These are phyloP conservation scores for Lentinula edodes DNA, from an alignment of 768 basidiomycete genomes.

Conservation along the genomic window DNA sequence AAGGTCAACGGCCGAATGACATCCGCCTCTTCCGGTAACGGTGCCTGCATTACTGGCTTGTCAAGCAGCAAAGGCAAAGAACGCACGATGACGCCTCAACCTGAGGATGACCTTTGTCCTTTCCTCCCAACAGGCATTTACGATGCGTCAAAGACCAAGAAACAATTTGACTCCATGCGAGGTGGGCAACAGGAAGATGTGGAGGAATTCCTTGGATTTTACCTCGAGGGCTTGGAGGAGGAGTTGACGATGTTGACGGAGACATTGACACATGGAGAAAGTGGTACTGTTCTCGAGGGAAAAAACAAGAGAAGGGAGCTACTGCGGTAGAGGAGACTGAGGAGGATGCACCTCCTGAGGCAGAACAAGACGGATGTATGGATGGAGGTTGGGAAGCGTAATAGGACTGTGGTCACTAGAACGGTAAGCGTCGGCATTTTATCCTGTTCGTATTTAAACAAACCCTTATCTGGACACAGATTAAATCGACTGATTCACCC, in stretches of 20 bases:
- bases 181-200: slow-evolving; percentile 97
- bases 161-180: slow-evolving; percentile 90
- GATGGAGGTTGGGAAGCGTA: slow-evolving; percentile 91
- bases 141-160: slow-evolving; percentile 90
- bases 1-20: not conserved
- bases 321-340: slow-evolving; percentile 16
- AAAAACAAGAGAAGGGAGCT: not conserved
- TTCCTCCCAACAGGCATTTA: slow-evolving; percentile 87
- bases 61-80: slow-evolving; percentile 32
- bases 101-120: slow-evolving; percentile 48
- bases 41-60: not conserved
- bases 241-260: slow-evolving; percentile 43
- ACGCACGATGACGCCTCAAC: not conserved
- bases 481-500: slow-evolving; percentile 76
- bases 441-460: slow-evolving; percentile 3
- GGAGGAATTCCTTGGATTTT: slow-evolving; percentile 98
- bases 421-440: slow-evolving; percentile 42
- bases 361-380: slow-evolving; percentile 71
- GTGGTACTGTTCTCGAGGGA: not conserved
- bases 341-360: slow-evolving; percentile 41
- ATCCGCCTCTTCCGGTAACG: not conserved
- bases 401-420: slow-evolving; percentile 73
- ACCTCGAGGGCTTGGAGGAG: slow-evolving; percentile 90
- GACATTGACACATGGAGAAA: not conserved
- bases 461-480: slow-evolving; percentile 31